Conservation (phyloP, 306 rosid species). For the Oemleria cerasiformis region DNA sequence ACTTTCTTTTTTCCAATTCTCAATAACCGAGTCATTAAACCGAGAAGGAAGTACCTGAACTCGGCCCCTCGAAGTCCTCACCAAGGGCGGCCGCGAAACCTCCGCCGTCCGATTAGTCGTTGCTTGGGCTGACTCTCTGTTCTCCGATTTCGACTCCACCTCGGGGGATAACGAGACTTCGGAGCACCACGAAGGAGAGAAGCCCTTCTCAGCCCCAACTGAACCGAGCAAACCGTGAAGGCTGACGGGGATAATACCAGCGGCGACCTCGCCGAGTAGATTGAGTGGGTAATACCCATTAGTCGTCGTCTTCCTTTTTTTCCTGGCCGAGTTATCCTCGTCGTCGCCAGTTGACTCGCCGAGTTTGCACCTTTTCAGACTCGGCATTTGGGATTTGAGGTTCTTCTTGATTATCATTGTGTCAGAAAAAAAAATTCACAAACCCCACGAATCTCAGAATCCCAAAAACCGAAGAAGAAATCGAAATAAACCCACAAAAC, state of each 20-base stretch:
- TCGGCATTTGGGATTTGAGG: conserved; percentile 97
- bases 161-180: conserved; percentile 55
- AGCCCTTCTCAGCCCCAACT: conserved; percentile 48
- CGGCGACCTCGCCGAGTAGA: conserved; percentile 85
- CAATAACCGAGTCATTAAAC: conserved; percentile 91
- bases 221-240: conserved; percentile 58
- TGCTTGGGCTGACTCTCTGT: conserved; percentile 23
- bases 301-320: conserved; percentile 73
- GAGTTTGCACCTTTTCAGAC: conserved; percentile 77
- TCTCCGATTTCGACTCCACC: conserved; percentile 47
- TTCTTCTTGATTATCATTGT: conserved; percentile 90
- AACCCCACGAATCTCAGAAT: conserved; percentile 27
- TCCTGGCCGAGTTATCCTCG: conserved; percentile 60
- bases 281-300: conserved; percentile 76
- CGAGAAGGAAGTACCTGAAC: conserved; percentile 99
- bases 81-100: conserved; percentile 81
- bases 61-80: conserved; percentile 86
- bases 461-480: conserved; percentile 8
- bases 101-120: conserved; percentile 38
- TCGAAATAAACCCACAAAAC: conserved; percentile 11
- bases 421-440: conserved; percentile 6
- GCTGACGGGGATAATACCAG: conserved; percentile 68
- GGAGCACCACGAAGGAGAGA: conserved; percentile 65
- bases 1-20: conserved; percentile 89
- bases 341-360: conserved; percentile 66